Percentiles rank a stretch among this genome's conserved stretches.
Evolutionary conservation across 1,284 basidiomycete species (phyloP).

Genomic region (Sutorius eximius): DNA sequence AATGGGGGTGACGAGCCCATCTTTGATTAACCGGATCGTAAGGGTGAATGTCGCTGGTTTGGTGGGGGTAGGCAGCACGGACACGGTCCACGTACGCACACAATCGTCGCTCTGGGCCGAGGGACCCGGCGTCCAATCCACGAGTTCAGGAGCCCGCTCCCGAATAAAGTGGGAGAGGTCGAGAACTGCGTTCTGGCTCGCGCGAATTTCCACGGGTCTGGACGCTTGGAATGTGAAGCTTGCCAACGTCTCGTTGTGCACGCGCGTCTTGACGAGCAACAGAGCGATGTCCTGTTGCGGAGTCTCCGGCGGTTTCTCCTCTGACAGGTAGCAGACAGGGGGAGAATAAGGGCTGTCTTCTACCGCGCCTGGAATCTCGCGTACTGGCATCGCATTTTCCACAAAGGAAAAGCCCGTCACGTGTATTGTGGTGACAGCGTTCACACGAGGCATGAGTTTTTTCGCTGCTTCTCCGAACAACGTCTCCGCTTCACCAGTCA

Average conservation of each 20-base stretch:
- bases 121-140: conserved; percentile 44
- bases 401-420: conserved; percentile 56
- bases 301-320: conserved; percentile 39
- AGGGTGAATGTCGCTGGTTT: conserved; percentile 19
- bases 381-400: conserved; percentile 54
- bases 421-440: conserved; percentile 47
- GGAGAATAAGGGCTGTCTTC: conserved; percentile 59
- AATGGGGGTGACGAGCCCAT: conserved; percentile 32
- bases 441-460: conserved; percentile 53
- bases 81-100: conserved; percentile 66
- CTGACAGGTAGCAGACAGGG: conserved; percentile 51
- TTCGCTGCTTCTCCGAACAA: conserved; percentile 48
- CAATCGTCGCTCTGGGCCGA: conserved; percentile 58
- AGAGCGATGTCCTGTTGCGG: conserved; percentile 33
- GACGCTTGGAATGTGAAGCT: conserved; percentile 52
- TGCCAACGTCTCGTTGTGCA: conserved; percentile 49
- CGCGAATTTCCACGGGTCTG: conserved; percentile 37
- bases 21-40: conserved; percentile 42
- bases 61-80: conserved; percentile 38
- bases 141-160: conserved; percentile 46
- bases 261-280: conserved; percentile 37
- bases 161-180: conserved; percentile 55
- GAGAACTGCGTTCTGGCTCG: conserved; percentile 56
- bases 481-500: conserved; percentile 55
- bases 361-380: conserved; percentile 39